Evolutionary conservation across 2,329 filamentous ascomycete genomes (phyloP), one percentile per base, ranked within the genome.

Genomic region (Exophiala bonariae): DNA sequence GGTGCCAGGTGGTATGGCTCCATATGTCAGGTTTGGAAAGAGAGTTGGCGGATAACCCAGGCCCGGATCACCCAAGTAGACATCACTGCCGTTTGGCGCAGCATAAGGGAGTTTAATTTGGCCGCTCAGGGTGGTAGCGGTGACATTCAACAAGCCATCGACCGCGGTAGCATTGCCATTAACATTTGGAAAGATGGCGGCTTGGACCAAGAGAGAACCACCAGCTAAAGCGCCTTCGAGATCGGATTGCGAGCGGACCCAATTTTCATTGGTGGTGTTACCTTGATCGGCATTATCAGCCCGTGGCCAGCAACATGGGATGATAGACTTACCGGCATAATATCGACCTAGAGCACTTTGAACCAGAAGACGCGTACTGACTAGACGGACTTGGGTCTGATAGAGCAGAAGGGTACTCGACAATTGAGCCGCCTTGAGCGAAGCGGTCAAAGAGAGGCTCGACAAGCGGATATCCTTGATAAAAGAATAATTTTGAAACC

Each of bases 381-480:
- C 85, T 44, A 86, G 85, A 45, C 78, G 75, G 61, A 84, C 86
- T 49, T 83, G 85, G 23, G 86, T 86, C 69, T 90, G 81, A 57
- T 95, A 81, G 41, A 96, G 78, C 41, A 88, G 77, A 45, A 96
- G 79, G 63, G 89, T 87, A 42, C 88, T 85, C 4, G 86, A 76
- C 54, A 96, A 78, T 63, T 92, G 86, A 22, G 87, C 83, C 16
- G 90, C 86, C 67, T 96, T 96, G 63, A 96, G 82, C 2, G 87
- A 90, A 5, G 91, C 91, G 1, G 89, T 89, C 52, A 96, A 76
- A 19, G 83, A 74, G 38, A 96, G 80, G 41, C 84, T 80, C 41
- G 80, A 76, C 10, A 80, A 69, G 38, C 76, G 73, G 46, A 85
- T 74, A 40, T 65, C 65, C 23, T 82, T 71, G 18, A 85, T 79